A percentile compares a stretch with the other conserved stretches of the same genome.
Evolutionary conservation across 148 eudicot species (phyloP).

Genomic region (Rhododendron henanense): DNA sequence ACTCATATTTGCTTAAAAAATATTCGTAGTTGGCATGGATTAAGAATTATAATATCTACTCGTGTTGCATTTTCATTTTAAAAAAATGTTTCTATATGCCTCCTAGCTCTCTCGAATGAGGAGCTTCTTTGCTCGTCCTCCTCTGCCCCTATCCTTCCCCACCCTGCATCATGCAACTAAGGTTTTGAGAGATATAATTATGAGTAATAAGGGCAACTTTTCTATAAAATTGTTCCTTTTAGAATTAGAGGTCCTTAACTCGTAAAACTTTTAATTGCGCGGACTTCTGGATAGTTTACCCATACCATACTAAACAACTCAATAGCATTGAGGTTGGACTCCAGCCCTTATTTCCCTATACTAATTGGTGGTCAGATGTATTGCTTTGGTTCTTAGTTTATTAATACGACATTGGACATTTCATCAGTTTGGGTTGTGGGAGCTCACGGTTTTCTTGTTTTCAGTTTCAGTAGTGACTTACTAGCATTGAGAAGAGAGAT

Average conservation of each 20-base stretch:
- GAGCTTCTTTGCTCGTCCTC: background rate
- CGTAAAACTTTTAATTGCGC: background rate
- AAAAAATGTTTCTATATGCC: background rate
- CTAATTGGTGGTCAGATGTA: background rate
- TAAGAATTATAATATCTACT: background rate
- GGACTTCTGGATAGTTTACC: background rate
- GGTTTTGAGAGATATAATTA: background rate
- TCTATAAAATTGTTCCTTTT: background rate
- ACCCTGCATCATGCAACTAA: background rate
- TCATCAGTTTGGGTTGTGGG: background rate
- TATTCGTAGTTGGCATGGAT: background rate
- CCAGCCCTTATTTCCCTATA: background rate
- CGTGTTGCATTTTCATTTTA: background rate
- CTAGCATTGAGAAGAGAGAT: background rate
- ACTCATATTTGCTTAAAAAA: background rate
- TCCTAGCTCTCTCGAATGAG: background rate
- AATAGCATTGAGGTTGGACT: background rate
- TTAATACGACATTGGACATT: background rate
- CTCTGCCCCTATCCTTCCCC: background rate
- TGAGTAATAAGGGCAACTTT: background rate
- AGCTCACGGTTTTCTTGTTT: background rate
- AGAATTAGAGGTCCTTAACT: background rate
- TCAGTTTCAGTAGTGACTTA: background rate
- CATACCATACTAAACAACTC: background rate
- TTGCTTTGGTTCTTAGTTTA: background rate